Percentiles rank a stretch among this genome's conserved stretches.
These are phyloP conservation scores for Talaromyces sp. DNA, from an alignment of 2,329 filamentous ascomycete species.

Conservation along the genomic window DNA sequence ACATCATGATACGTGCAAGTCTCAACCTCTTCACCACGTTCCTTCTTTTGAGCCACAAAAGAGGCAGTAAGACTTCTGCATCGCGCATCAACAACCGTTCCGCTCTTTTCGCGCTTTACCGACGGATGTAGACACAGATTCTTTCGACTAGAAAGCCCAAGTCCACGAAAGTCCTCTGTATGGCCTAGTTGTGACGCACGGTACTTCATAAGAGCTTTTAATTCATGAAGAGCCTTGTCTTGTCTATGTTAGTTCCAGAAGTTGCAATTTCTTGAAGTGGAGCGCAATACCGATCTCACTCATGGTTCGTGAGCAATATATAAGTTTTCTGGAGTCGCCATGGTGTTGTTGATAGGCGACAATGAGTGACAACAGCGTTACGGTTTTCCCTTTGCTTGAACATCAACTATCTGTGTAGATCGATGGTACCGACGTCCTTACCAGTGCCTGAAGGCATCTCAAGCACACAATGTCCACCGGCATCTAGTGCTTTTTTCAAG, in stretches of 20 bases:
- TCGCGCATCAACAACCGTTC: slow-evolving; percentile 85
- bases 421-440: neutral
- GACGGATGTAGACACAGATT: slow-evolving; percentile 95
- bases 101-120: slow-evolving; percentile 94
- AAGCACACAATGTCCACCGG: slow-evolving; percentile 87
- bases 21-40: slow-evolving; percentile 88
- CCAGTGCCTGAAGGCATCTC: slow-evolving; percentile 99
- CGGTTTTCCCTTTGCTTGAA: slow-evolving; percentile 60
- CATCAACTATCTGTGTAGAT: neutral
- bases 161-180: slow-evolving; percentile 85
- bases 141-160: slow-evolving; percentile 93
- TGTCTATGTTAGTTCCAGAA: neutral
- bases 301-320: slow-evolving; percentile 99
- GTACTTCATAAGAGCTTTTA: slow-evolving; percentile 93
- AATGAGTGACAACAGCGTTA: slow-evolving; percentile 90
- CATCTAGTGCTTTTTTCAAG: slow-evolving; percentile 84
- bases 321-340: slow-evolving; percentile 88
- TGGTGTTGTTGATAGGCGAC: slow-evolving; percentile 94
- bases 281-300: slow-evolving; percentile 68
- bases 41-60: slow-evolving; percentile 97
- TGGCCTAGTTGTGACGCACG: slow-evolving; percentile 81
- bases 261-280: neutral
- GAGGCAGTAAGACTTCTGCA: slow-evolving; percentile 93
- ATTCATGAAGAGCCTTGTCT: slow-evolving; percentile 88
- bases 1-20: slow-evolving; percentile 94